These are phyloP conservation scores for Mycena olivaceomarginata DNA, from an alignment of 768 basidiomycete genomes.

Conservation along the genomic window DNA sequence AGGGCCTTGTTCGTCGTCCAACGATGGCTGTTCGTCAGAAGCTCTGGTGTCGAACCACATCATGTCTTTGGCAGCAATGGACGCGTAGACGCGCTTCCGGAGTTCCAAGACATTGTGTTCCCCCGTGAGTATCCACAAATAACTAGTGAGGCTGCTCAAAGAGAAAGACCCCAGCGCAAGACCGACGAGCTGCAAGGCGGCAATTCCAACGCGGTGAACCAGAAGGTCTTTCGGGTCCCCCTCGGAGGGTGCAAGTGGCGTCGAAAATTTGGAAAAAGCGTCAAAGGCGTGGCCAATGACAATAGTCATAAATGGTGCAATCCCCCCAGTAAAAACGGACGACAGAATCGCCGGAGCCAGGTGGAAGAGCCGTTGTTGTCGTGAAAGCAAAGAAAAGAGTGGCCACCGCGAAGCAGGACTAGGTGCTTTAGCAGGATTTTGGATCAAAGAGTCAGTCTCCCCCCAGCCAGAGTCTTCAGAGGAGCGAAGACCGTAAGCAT, in stretches of 20 bases:
- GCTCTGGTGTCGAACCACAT: constrained; percentile 91
- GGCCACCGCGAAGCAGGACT: constrained; percentile 60
- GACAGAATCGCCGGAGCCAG: constrained; percentile 80
- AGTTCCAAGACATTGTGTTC: constrained; percentile 63
- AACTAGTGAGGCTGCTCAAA: constrained; percentile 84
- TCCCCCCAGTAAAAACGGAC: constrained; percentile 79
- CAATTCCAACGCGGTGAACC: constrained; percentile 73
- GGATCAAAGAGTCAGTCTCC: constrained; percentile 38
- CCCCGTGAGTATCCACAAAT: constrained; percentile 87
- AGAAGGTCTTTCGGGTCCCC: constrained; percentile 64
- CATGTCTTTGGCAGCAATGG: constrained; percentile 84
- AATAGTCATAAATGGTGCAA: constrained; percentile 92
- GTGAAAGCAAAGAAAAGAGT: constrained; percentile 81
- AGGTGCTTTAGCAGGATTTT: constrained; percentile 52
- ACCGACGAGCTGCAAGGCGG: constrained; percentile 79
- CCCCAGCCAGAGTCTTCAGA: constrained; percentile 5
- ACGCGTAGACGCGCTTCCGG: constrained; percentile 79
- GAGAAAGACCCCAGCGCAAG: constrained; percentile 80
- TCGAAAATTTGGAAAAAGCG: constrained; percentile 77
- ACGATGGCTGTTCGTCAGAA: constrained; percentile 57
- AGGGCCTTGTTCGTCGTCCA: constrained; percentile 66
- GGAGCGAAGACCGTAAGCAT: constrained; percentile 19
- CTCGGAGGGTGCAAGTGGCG: constrained; percentile 51
- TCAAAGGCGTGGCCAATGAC: constrained; percentile 88
- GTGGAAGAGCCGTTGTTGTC: constrained; percentile 72